Conservation (phyloP, 2,329 filamentous ascomycete genomes). For the Aspergillus intermedius region DNA sequence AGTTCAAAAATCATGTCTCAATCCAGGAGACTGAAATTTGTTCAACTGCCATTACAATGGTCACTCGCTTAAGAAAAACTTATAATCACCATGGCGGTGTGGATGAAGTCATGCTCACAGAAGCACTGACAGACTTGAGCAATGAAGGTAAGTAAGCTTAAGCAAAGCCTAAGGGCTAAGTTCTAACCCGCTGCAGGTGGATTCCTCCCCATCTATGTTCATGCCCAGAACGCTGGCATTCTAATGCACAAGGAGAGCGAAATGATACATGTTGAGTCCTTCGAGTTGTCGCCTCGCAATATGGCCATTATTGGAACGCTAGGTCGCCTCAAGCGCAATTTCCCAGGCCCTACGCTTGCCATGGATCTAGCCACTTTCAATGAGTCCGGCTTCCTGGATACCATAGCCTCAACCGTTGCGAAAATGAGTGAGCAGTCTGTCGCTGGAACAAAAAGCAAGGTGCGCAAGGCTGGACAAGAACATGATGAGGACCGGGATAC, state of each 20-base stretch:
- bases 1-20: constrained; percentile 11
- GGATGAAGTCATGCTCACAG: constrained; percentile 6
- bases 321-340: constrained; percentile 39
- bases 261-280: constrained; percentile 32
- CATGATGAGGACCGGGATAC: constrained; percentile 46
- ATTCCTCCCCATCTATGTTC: constrained; percentile 36
- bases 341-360: constrained; percentile 38
- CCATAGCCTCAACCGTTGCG: constrained; percentile 26
- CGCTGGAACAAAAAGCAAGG: constrained; percentile 28
- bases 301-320: constrained; percentile 29
- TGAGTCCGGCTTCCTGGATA: constrained; percentile 17
- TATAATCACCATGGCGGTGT: constrained; percentile 7
- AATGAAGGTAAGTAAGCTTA: constrained; percentile 6
- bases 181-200: constrained; percentile 8
- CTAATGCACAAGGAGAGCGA: constrained; percentile 27
- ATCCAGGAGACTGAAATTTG: constrained; percentile 4
- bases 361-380: constrained; percentile 19
- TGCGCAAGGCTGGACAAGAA: constrained; percentile 33
- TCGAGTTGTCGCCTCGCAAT: constrained; percentile 43
- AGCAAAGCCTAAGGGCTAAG: neutral
- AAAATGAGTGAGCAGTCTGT: constrained; percentile 32
- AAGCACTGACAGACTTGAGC: constrained; percentile 3
- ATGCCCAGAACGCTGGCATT: constrained; percentile 43
- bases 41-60: constrained; percentile 6
- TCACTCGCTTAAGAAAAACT: constrained; percentile 9